Evolutionary conservation across 176 grass and related monocot genomes (phyloP).

Genomic region (Pharus latifolius): DNA sequence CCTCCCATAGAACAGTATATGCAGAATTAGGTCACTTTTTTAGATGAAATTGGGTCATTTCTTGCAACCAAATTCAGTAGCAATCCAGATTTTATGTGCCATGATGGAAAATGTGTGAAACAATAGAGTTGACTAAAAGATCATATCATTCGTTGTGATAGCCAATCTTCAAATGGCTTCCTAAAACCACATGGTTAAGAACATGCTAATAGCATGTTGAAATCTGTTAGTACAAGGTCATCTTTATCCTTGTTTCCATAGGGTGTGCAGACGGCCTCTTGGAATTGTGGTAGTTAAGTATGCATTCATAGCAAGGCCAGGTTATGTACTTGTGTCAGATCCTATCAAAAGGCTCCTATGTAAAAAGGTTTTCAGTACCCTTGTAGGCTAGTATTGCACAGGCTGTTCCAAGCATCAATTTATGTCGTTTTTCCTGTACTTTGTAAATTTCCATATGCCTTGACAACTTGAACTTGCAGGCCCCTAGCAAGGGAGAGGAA

Average conservation of each 20-base stretch:
- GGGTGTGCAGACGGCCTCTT: background rate
- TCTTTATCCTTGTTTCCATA: no score
- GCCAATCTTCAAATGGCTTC: no score
- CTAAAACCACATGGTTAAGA: no score
- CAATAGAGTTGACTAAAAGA: no score
- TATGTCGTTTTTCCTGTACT: background rate
- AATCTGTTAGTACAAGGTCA: background rate
- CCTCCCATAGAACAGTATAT: background rate
- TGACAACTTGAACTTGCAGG: constrained; percentile 18
- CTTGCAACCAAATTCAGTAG: no score
- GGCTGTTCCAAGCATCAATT: background rate
- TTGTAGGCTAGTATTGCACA: background rate
- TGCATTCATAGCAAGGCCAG: background rate
- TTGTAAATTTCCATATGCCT: background rate
- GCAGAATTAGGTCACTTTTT: no score
- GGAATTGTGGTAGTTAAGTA: background rate
- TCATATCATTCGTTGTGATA: no score
- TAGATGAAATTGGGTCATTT: no score
- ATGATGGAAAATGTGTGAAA: no score
- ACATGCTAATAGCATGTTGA: background rate
- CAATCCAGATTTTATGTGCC: no score
- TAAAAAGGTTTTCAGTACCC: no score
- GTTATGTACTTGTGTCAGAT: no score
- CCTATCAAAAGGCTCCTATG: background rate
- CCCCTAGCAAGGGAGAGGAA: constrained; percentile 47